phyloP scores from a whole-genome alignment of 1,284 basidiomycete species.

The Cutaneotrichosporon spelunceum region DNA sequence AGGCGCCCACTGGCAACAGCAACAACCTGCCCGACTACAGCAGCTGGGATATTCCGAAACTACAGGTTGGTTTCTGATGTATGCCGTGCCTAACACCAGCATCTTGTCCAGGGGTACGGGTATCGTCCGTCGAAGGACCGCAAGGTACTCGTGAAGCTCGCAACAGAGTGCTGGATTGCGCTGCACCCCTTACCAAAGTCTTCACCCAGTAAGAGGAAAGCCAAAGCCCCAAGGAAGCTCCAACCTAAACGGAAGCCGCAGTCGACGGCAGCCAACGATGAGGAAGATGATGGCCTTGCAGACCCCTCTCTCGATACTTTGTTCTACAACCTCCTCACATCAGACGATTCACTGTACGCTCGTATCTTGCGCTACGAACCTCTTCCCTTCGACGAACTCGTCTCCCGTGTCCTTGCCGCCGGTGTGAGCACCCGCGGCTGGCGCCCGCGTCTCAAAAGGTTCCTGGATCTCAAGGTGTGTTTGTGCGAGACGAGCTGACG shows the following conservation, averaged over 20 bases:
- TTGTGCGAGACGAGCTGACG: conserved; percentile 3
- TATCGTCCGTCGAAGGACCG: conserved; percentile 35
- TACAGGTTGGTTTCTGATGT: conserved; percentile 33
- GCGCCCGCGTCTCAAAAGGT: conserved; percentile 40
- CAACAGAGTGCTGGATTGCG: conserved; percentile 44
- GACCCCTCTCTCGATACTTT: conserved; percentile 36
- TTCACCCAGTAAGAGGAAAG: not conserved
- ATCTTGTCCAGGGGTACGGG: conserved; percentile 32
- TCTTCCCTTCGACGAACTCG: conserved; percentile 45
- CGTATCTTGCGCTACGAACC: conserved; percentile 50
- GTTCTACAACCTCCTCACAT: conserved; percentile 37
- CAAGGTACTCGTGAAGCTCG: conserved; percentile 34
- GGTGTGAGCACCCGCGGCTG: conserved; percentile 39
- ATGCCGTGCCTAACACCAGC: not conserved
- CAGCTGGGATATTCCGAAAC: conserved; percentile 34
- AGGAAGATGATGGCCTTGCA: conserved; percentile 30
- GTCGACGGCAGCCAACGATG: conserved; percentile 7
- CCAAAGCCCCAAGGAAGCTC: not conserved
- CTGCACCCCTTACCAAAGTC: conserved; percentile 29
- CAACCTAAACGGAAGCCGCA: not conserved
- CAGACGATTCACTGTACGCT: conserved; percentile 33
- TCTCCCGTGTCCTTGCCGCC: conserved; percentile 33
- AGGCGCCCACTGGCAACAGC: conserved; percentile 8
- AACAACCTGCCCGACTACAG: conserved; percentile 41
- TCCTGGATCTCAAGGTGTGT: conserved; percentile 46